Percentiles rank a stretch among this genome's conserved stretches.
Conservation (phyloP, 306 rosid genomes). For the Senna siamea region DNA sequence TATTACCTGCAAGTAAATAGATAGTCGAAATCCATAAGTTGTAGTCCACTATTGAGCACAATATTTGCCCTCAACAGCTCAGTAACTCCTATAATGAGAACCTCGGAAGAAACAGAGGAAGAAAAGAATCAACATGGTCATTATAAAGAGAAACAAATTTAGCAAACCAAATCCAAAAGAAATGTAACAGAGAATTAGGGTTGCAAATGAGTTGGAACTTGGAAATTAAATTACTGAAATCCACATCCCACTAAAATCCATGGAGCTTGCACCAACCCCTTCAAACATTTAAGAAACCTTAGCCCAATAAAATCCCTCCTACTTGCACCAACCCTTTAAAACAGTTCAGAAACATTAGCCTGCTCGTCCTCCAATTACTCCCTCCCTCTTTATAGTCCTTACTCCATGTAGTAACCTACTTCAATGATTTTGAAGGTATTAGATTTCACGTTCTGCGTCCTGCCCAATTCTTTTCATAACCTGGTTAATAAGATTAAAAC, state of each 20-base stretch:
- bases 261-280: not conserved
- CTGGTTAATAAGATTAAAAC: not conserved
- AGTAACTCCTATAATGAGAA: not conserved
- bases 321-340: not conserved
- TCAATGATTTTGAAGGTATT: not conserved
- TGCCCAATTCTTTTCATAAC: not conserved
- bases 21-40: not conserved
- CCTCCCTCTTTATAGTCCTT: not conserved
- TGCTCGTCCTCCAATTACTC: not conserved
- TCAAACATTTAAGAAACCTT: not conserved
- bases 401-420: too few relatives aligned
- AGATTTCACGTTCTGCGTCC: not conserved
- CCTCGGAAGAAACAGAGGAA: not conserved
- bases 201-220: slow-evolving; percentile 20
- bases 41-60: not conserved
- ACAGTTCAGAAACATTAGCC: not conserved
- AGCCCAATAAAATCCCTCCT: too few relatives aligned
- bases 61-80: not conserved
- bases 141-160: not conserved
- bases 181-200: not conserved
- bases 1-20: not conserved
- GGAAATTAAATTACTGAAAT: not conserved
- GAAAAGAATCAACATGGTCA: not conserved
- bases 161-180: not conserved
- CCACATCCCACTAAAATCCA: not conserved